Conservation (phyloP, 345 rosid species). For the Ricinus communis region DNA sequence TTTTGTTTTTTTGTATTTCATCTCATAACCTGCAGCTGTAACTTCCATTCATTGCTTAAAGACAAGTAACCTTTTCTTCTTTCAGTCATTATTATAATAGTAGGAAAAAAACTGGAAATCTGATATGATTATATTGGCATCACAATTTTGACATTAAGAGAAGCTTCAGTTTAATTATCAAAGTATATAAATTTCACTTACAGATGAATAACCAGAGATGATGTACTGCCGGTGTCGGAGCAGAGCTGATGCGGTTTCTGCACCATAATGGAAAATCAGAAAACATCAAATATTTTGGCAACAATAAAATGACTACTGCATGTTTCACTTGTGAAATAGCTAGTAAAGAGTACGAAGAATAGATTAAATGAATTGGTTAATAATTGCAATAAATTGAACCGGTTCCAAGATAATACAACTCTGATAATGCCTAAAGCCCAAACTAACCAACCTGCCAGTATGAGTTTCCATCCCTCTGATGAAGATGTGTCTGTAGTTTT, state of each 20-base stretch:
- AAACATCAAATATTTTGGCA: neutral
- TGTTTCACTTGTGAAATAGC: neutral
- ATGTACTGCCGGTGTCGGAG: slow-evolving; percentile 16
- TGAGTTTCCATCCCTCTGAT: slow-evolving; percentile 20
- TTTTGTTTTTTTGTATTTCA: no score
- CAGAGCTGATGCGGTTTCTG: slow-evolving; percentile 21
- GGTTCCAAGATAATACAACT: no score
- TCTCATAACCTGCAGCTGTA: no score
- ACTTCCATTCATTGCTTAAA: no score
- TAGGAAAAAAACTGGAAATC: no score
- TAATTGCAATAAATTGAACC: no score
- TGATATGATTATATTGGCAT: no score
- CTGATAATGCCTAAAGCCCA: no score
- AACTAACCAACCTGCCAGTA: slow-evolving; percentile 11
- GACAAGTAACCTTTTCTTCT: no score
- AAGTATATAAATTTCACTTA: slow-evolving; percentile 8
- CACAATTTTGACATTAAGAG: neutral
- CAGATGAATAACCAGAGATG: slow-evolving; percentile 23
- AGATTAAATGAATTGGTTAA: neutral
- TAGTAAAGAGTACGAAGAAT: neutral
- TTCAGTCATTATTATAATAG: no score
- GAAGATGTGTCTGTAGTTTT: slow-evolving; percentile 20
- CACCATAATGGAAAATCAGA: neutral
- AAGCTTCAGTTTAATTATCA: neutral
- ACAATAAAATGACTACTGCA: no score